Conservation (phyloP, 2,329 filamentous ascomycete species). For the Colletotrichum orchidophilum region DNA sequence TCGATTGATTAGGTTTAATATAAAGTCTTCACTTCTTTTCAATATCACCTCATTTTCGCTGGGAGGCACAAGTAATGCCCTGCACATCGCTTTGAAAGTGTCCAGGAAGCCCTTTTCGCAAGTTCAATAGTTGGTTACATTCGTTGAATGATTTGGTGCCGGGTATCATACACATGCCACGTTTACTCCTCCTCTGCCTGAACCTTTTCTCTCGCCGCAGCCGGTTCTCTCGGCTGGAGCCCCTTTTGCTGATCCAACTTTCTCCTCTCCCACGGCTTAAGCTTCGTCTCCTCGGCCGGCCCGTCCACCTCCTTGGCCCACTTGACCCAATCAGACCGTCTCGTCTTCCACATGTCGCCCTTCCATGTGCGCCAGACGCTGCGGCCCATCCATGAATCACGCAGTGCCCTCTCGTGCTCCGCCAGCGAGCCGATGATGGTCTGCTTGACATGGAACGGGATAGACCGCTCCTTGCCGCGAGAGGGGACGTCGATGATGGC, state of each 20-base stretch:
- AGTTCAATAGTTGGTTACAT: not conserved
- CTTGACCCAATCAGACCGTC: constrained; percentile 62
- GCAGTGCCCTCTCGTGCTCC: constrained; percentile 57
- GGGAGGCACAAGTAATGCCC: not conserved
- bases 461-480: constrained; percentile 55
- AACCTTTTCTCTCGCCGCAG: not conserved
- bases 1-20: no score
- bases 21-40: not conserved
- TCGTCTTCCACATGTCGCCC: constrained; percentile 65
- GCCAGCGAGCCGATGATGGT: constrained; percentile 60
- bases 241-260: constrained; percentile 27
- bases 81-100: no score
- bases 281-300: constrained; percentile 22
- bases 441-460: constrained; percentile 69
- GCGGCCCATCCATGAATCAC: constrained; percentile 63
- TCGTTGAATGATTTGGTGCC: constrained; percentile 6
- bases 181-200: constrained; percentile 10
- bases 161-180: constrained; percentile 33
- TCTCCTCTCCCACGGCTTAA: constrained; percentile 33
- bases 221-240: constrained; percentile 7
- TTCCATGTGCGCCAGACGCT: constrained; percentile 67
- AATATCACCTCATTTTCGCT: not conserved
- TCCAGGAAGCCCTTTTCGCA: not conserved
- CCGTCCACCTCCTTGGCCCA: constrained; percentile 63
- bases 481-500: constrained; percentile 60